Evolutionary conservation across 257 asterid species (phyloP).

Genomic region (Paulownia fortunei): DNA sequence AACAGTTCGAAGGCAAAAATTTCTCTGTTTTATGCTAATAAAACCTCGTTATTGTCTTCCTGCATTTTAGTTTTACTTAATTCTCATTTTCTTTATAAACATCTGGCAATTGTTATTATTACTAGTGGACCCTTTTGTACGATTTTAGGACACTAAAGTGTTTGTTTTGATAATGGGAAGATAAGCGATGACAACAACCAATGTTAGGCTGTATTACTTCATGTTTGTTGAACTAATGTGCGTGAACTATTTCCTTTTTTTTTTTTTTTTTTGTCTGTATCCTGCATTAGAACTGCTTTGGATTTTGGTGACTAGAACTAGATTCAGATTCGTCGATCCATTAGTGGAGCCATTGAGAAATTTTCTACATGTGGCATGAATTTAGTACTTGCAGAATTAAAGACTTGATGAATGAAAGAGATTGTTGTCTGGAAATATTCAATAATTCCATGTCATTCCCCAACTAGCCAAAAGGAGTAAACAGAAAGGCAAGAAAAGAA

Average conservation of each 20-base stretch:
- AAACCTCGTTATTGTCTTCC: neutral
- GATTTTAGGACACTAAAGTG: neutral
- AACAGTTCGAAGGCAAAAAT: neutral
- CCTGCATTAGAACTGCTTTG: neutral
- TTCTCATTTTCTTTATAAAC: neutral
- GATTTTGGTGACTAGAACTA: neutral
- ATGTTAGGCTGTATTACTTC: neutral
- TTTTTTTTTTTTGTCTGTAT: neutral
- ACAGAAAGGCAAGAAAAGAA: neutral
- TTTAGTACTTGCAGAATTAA: neutral
- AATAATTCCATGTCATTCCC: neutral
- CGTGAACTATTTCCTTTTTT: neutral
- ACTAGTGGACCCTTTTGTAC: neutral
- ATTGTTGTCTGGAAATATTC: neutral
- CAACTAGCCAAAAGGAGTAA: neutral
- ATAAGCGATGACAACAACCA: neutral
- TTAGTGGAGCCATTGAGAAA: neutral
- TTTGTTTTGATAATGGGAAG: neutral
- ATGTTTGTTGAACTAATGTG: neutral
- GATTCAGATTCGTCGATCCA: neutral
- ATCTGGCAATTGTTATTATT: neutral
- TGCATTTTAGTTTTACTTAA: neutral
- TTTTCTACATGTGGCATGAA: neutral
- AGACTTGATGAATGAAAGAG: neutral
- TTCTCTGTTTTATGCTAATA: neutral